Percentiles rank a stretch among this genome's conserved stretches.
These are phyloP conservation scores for Galeopsis tetrahit DNA, from an alignment of 257 asterid species.

Conservation along the genomic window DNA sequence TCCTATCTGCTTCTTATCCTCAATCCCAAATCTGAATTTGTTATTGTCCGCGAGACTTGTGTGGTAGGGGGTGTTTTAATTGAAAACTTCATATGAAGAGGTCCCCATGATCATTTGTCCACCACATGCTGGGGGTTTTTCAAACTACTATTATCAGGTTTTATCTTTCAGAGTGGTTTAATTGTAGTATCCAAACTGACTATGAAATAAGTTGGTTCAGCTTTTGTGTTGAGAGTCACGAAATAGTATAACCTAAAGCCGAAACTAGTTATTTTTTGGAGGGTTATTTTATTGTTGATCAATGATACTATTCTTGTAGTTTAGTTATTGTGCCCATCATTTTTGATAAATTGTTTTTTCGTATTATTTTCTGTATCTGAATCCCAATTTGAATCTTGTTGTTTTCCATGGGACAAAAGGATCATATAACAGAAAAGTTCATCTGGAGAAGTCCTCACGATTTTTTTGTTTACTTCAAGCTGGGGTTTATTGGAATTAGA, in stretches of 20 bases:
- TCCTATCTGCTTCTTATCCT: neutral
- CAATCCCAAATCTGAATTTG: neutral
- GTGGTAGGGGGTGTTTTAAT: neutral
- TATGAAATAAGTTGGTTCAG: neutral
- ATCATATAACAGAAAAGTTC: neutral
- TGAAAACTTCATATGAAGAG: neutral
- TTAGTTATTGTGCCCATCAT: neutral
- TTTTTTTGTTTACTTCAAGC: no score
- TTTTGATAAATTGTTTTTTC: neutral
- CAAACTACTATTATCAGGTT: neutral
- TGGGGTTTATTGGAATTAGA: neutral
- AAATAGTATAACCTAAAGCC: neutral
- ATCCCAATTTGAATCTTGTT: neutral
- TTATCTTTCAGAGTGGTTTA: neutral
- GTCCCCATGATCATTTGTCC: neutral
- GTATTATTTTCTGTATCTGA: neutral
- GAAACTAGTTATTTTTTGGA: neutral
- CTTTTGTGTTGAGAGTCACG: neutral
- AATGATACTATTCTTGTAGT: neutral
- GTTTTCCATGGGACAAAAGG: neutral
- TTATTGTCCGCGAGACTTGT: neutral
- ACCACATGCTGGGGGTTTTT: neutral
- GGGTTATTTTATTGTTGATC: neutral
- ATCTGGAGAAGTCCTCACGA: neutral
- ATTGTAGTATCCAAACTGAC: neutral